Evolutionary conservation across 2,329 filamentous ascomycete genomes (phyloP), one percentile per base, ranked within the genome.

Genomic region (Teratosphaeria pseudoeucalypti): DNA sequence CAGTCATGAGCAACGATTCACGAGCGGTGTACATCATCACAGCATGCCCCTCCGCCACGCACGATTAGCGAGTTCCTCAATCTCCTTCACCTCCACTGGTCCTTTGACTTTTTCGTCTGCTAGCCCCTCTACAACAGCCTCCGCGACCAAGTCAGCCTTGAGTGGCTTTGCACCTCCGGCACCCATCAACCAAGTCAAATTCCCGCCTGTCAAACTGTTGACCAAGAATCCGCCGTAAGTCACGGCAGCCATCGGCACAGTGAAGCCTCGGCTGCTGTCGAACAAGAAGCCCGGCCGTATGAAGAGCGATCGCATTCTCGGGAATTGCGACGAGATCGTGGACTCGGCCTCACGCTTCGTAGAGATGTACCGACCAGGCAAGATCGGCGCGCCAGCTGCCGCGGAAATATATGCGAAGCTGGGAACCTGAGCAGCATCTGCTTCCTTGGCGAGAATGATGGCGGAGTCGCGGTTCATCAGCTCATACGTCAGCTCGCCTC

Each of bases 391-490:
- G 3, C 90, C 92, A 1, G 82, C 90, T 0, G 90, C 89, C 2
- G 94, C 94, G 39, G 91, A 96, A 62, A 99, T 87, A 78, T 90
- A 97, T 61, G 87, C 85, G 72, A 96, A 96, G 0, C 85, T 84
- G 19, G 80, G 76, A 14, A 87, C 86, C 39, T 84, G 80, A 61
- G 84, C 83, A 37, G 77, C 77, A 29, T 81, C 81, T 1, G 91
- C 85, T 71, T 92, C 89, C 69, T 87, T 85, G 14, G 92, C 94
- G 14, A 96, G 81, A 58, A 87, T 82, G 62, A 97, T 84, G 55
- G 92, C 92, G 77, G 82, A 82, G 76, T 97, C 92, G 60, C 94
- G 84, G 77, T 99, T 99, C 90, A 99, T 96, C 62, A 91, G 81
- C 78, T 97, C 94, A 77, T 99, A 99, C 19, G 92, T 96, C 68